These are phyloP conservation scores for Chalciporus sp. DNA, from an alignment of 1,284 basidiomycete genomes.

Conservation along the genomic window DNA sequence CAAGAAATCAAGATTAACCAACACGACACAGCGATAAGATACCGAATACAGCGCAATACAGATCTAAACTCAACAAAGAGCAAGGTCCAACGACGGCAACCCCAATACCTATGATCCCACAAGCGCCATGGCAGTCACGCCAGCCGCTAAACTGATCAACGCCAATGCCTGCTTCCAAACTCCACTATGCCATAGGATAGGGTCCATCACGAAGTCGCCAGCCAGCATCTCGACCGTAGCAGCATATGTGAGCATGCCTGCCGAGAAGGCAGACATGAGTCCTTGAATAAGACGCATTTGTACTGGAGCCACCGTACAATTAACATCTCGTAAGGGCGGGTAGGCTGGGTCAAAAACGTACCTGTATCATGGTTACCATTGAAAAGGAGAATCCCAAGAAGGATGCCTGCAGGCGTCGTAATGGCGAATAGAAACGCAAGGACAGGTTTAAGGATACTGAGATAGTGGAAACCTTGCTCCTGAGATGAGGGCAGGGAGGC, in stretches of 20 bases:
- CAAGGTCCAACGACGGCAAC: too few relatives aligned
- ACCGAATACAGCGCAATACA: too few relatives aligned
- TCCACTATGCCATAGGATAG: conserved; percentile 45
- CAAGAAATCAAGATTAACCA: too few relatives aligned
- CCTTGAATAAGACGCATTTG: conserved; percentile 61
- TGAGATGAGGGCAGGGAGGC: conserved; percentile 55
- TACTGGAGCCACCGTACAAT: conserved; percentile 31
- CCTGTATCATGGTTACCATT: conserved; percentile 33
- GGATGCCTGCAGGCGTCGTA: conserved; percentile 70
- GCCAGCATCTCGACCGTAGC: conserved; percentile 82
- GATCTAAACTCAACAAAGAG: too few relatives aligned
- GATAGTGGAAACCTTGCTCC: conserved; percentile 19
- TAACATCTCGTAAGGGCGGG: not conserved
- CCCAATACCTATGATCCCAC: conserved; percentile 25
- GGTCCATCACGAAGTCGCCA: conserved; percentile 74
- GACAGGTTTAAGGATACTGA: conserved; percentile 46
- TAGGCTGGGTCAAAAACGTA: conserved; percentile 17
- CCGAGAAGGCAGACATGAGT: conserved; percentile 73
- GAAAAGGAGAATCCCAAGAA: conserved; percentile 55
- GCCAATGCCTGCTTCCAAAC: conserved; percentile 53
- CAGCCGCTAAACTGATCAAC: conserved; percentile 54
- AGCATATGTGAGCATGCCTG: conserved; percentile 78
- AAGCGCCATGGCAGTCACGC: conserved; percentile 56
- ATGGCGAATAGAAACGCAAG: conserved; percentile 68
- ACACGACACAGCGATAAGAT: too few relatives aligned